These are phyloP conservation scores for Asclepias syriaca DNA, from an alignment of 257 asterid species.

Conservation along the genomic window DNA sequence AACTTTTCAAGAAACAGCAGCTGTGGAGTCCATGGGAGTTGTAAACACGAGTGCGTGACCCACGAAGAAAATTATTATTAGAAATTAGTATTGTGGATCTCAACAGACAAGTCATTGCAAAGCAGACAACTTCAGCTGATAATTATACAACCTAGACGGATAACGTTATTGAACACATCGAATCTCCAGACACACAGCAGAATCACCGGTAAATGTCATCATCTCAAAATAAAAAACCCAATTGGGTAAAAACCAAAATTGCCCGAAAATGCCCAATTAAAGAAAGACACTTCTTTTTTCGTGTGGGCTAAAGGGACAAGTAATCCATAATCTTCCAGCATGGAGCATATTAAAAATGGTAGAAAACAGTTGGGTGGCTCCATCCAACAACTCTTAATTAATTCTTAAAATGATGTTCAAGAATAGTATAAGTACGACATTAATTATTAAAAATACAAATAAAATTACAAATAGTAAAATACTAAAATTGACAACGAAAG, in stretches of 20 bases:
- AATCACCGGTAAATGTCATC: constrained; percentile 23
- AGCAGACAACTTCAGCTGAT: constrained; percentile 40
- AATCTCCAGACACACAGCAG: constrained; percentile 35
- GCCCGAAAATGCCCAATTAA: not conserved
- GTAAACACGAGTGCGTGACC: constrained; percentile 6
- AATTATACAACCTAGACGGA: constrained; percentile 37
- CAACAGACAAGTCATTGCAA: constrained; percentile 16
- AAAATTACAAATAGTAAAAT: too few relatives aligned
- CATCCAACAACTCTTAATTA: not conserved
- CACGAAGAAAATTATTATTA: constrained; percentile 5
- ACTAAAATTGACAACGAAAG: too few relatives aligned
- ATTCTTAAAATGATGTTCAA: too few relatives aligned
- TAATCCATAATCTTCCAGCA: not conserved
- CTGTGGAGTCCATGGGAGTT: not conserved
- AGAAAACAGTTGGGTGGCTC: not conserved
- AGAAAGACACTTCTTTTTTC: not conserved
- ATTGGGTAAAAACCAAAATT: constrained; percentile 1
- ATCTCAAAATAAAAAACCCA: not conserved
- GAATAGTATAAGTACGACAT: too few relatives aligned
- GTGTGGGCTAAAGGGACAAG: not conserved
- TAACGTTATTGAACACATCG: constrained; percentile 31
- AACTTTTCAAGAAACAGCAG: constrained; percentile 17
- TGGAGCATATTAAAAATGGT: not conserved
- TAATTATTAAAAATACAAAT: too few relatives aligned
- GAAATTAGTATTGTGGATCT: constrained; percentile 34